Base-by-base conservation (phyloP, 1,139 yeast genomes). In the Nematodospora anomalae region DNA sequence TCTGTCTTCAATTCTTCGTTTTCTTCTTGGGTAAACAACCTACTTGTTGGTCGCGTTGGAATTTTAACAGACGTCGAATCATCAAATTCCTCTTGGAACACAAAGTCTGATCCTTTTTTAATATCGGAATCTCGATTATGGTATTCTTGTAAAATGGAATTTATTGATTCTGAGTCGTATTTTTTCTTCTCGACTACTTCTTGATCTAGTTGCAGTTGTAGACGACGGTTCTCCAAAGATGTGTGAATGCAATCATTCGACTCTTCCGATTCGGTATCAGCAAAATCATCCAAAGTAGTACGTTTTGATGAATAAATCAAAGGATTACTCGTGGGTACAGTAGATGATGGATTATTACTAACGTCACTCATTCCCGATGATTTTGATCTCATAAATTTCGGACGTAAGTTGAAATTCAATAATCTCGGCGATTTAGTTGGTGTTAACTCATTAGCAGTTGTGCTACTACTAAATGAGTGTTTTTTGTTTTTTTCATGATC, bases 221-320 rank as follows among this genome's bases (percentile, higher is more conserved):
- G 9, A 3, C 21, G 22, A 3, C 27, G 22, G 6, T 39, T 40
- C 3, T 35, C 39, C 3, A 30, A 36, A 16, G 33, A 33, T 6
- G 47, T 47, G 13, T 12, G 11, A 11, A 10, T 12, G 15, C 31
- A 33, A 7, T 33, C 26, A 4, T 14, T 28, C 7, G 47, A 38
- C 10, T 28, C 40, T 10, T 53, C 60, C 8, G 68, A 56, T 22
- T 47, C 51, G 9, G 74, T 64, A 46, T 69, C 75, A 12, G 74
- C 75, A 46, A 69, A 67, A 37, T 68, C 74, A 10, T 57, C 65
- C 11, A 64, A 39, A 2, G 63, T 55, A 12, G 60, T 50, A 14
- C 51, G 52, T 40, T 46, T 51, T 6, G n/a, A 27, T 26, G 18
- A 23, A 27, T 14, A 25, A 13, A 9, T 13, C 22, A 15, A 24